Evolutionary conservation across 1,284 basidiomycete species (phyloP).

Genomic region (Ustilago bromivora): DNA sequence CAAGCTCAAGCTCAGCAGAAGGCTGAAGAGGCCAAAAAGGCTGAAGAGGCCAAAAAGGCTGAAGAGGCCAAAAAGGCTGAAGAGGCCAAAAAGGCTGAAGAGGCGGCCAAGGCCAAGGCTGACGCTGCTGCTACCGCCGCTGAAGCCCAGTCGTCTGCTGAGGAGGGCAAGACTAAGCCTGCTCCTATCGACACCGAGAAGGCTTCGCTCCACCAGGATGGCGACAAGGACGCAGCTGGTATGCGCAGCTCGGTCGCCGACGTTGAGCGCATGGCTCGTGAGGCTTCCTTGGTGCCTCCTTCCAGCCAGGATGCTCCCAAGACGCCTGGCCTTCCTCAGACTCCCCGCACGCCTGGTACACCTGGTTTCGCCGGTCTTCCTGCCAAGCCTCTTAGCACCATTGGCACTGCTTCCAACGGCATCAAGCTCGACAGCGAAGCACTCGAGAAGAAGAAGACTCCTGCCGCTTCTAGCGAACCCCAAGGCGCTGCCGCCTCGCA

Average conservation of each 20-base stretch:
- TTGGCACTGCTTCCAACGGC: slow-evolving; percentile 45
- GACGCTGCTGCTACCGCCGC: slow-evolving; percentile 29
- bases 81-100: too few species aligned
- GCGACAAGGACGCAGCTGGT: slow-evolving; percentile 42
- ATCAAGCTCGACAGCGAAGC: slow-evolving; percentile 64
- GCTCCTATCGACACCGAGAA: slow-evolving; percentile 52
- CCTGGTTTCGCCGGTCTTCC: slow-evolving; percentile 65
- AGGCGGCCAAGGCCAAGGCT: slow-evolving; percentile 23
- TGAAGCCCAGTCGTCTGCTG: slow-evolving; percentile 43
- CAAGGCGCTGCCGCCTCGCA: slow-evolving; percentile 34
- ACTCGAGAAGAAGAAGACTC: slow-evolving; percentile 59
- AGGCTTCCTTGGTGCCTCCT: slow-evolving; percentile 64
- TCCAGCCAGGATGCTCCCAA: slow-evolving; percentile 59
- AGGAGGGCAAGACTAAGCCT: slow-evolving; percentile 46
- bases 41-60: too few species aligned
- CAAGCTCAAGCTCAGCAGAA: slow-evolving; percentile 10
- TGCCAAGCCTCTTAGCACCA: slow-evolving; percentile 61
- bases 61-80: too few species aligned
- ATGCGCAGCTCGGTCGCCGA: slow-evolving; percentile 59
- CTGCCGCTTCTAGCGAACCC: slow-evolving; percentile 18
- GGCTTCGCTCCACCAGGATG: slow-evolving; percentile 38
- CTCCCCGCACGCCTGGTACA: slow-evolving; percentile 63
- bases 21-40: too few species aligned
- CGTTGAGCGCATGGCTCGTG: slow-evolving; percentile 64
- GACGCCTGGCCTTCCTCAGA: slow-evolving; percentile 54